Base-by-base conservation (phyloP, 2,329 filamentous ascomycete species). In the Aspergillus sp. region DNA sequence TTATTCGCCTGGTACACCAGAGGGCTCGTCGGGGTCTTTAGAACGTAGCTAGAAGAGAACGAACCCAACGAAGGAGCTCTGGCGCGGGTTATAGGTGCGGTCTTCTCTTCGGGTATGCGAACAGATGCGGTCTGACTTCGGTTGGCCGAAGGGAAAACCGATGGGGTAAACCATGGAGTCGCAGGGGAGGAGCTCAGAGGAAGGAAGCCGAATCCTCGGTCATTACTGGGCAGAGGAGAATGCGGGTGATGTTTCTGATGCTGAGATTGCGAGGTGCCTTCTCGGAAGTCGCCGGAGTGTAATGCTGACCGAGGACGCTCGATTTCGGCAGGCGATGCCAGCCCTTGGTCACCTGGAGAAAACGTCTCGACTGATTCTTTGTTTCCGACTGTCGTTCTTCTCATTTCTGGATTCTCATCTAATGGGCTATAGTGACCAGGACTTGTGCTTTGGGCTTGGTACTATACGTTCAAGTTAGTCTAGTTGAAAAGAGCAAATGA, bases 21-120 rank as follows among this genome's bases (percentile, higher is more conserved):
- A 13, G 94, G 94, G 63, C 92, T 97, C 2, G 94, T 97, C 0
- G 94, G 93, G 2, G 89, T 84, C 71, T 93, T 88, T 56, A 95
- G 88, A 30, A 88, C 80, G 68, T 96, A 96, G 61, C 84, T 91
- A 2, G 86, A 88, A 0, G 88, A 87, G 13, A 89, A 79, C 1
- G 90, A 90, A 3, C 86, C 87, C 9, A 88, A 65, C 1, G 84
- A 86, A 7, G 86, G 86, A 16, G 80, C 75, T 19, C 77, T 72
- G 0, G 79, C 77, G 43, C 67, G 65, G 46, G 60, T 59, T 55
- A 57, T 40, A 46, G 56, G 48, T 13, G 54, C 19, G 22, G 47
- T 42, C 11, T 30, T 45, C 19, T 56, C 57, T 43, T 60, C 59
- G 16, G 51, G 48, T 22, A 52, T 40, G 30, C 62, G 58, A 26